These are phyloP conservation scores for Sphagnum fallax DNA, from an alignment of 228 moss, liverwort and hornwort genomes.

Conservation along the genomic window DNA sequence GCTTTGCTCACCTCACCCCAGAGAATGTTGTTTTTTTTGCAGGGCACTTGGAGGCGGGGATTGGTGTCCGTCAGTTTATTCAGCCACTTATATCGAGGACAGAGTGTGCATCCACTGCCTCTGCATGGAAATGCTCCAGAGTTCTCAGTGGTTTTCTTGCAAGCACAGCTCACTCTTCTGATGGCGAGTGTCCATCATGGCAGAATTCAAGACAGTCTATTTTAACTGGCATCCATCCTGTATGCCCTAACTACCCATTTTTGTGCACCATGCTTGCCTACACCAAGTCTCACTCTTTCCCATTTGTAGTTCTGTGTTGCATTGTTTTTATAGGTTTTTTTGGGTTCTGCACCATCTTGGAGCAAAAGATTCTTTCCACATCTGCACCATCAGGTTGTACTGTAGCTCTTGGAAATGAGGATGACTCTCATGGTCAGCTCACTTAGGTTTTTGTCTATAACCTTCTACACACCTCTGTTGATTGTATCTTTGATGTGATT, in stretches of 20 bases:
- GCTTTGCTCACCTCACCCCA: not conserved
- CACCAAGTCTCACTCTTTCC: not conserved
- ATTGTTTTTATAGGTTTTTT: not conserved
- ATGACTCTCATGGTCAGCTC: too few species aligned
- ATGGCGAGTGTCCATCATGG: slow-evolving; percentile 16
- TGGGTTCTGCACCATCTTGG: not conserved
- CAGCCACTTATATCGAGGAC: slow-evolving; percentile 37
- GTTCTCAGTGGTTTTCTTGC: slow-evolving; percentile 48
- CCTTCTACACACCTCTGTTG: not conserved
- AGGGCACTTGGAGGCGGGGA: slow-evolving; percentile 43
- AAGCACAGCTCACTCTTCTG: slow-evolving; percentile 44
- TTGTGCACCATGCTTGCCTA: not conserved
- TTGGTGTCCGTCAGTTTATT: slow-evolving; percentile 43
- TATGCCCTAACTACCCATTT: slow-evolving; percentile 12
- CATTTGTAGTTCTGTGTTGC: not conserved
- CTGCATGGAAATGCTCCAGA: slow-evolving; percentile 44
- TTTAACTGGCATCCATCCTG: slow-evolving; percentile 13
- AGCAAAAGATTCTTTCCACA: not conserved
- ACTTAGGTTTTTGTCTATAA: not conserved
- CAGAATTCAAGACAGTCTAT: slow-evolving; percentile 11
- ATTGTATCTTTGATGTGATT: not conserved
- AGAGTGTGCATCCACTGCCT: slow-evolving; percentile 32
- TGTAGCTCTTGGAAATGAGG: too few species aligned
- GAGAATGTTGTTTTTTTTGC: slow-evolving; percentile 1
- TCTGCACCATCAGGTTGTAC: too few species aligned